phyloP scores from a whole-genome alignment of 352 stramenopile genomes.

The Labyrinthula sp. region DNA sequence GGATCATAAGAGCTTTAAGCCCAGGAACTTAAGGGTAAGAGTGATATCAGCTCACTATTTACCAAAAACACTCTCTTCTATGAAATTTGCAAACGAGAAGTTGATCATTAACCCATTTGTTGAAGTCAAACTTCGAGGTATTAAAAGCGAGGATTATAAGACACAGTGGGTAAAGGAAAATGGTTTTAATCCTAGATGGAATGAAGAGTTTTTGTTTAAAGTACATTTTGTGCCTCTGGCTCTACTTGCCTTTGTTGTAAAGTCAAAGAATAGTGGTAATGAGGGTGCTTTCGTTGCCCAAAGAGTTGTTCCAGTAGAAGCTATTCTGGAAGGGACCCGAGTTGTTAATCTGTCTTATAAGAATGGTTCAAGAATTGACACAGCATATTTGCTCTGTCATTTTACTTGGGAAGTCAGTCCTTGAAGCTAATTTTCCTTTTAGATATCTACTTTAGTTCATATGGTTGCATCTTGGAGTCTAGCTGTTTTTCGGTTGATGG shows the following conservation, averaged over 20 bases:
- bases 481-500: too few species aligned
- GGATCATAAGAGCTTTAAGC: not conserved
- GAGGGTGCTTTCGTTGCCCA: slow-evolving; percentile 27
- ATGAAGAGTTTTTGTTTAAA: slow-evolving; percentile 27
- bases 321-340: slow-evolving; percentile 9
- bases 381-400: too few species aligned
- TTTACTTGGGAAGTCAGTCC: too few species aligned
- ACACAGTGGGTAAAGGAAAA: slow-evolving; percentile 38
- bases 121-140: slow-evolving; percentile 28
- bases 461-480: too few species aligned
- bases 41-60: slow-evolving; percentile 36
- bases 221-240: slow-evolving; percentile 4
- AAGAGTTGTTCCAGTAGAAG: slow-evolving; percentile 14
- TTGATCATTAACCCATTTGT: slow-evolving; percentile 42
- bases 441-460: too few species aligned
- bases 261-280: slow-evolving; percentile 9
- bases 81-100: slow-evolving; percentile 32
- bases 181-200: slow-evolving; percentile 41
- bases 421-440: too few species aligned
- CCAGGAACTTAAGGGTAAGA: slow-evolving; percentile 13
- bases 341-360: slow-evolving; percentile 10
- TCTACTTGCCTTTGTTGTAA: slow-evolving; percentile 25
- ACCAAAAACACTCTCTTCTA: slow-evolving; percentile 37
- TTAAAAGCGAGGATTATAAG: slow-evolving; percentile 19
- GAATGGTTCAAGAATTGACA: too few species aligned